Conservation (phyloP, 805 yeast genomes). For the Hanseniaspora lachancei region DNA sequence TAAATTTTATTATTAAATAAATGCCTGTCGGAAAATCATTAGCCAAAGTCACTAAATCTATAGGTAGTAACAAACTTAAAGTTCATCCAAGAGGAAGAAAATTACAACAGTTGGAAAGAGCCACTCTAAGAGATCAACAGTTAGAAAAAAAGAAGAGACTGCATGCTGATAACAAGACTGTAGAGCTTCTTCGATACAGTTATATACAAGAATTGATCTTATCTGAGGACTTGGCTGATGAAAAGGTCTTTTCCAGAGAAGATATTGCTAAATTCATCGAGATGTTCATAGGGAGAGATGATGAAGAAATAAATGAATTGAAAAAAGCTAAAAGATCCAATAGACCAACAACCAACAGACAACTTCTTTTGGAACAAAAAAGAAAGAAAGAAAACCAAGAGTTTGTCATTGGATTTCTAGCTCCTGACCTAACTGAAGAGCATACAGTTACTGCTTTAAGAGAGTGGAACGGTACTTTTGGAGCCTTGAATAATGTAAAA, state of each 20-base stretch:
- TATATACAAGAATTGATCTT: slow-evolving; percentile 50
- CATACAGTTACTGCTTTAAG: slow-evolving; percentile 47
- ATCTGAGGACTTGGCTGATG: slow-evolving; percentile 29
- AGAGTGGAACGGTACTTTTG: slow-evolving; percentile 72
- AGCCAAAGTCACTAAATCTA: slow-evolving; percentile 24
- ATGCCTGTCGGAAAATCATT: slow-evolving; percentile 29
- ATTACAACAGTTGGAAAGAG: slow-evolving; percentile 68
- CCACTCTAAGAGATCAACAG: slow-evolving; percentile 72
- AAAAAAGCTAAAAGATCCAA: slow-evolving; percentile 65
- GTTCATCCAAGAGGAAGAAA: slow-evolving; percentile 80
- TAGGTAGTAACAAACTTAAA: slow-evolving; percentile 22
- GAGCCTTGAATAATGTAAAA: slow-evolving; percentile 56
- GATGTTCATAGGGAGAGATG: slow-evolving; percentile 53
- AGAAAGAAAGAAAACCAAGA: slow-evolving; percentile 48
- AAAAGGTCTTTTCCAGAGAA: slow-evolving; percentile 35
- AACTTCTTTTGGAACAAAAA: slow-evolving; percentile 50
- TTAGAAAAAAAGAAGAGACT: slow-evolving; percentile 45
- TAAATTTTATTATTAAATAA: neutral
- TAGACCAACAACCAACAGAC: slow-evolving; percentile 66
- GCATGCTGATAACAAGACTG: slow-evolving; percentile 45
- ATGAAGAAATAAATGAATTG: slow-evolving; percentile 57
- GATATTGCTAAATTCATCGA: slow-evolving; percentile 52
- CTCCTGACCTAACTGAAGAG: slow-evolving; percentile 59
- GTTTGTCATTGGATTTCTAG: slow-evolving; percentile 52
- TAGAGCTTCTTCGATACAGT: slow-evolving; percentile 44